Evolutionary conservation across 2,329 filamentous ascomycete species (phyloP), one percentile per base, ranked within the genome.

Genomic region (Gaeumannomyces sp.): DNA sequence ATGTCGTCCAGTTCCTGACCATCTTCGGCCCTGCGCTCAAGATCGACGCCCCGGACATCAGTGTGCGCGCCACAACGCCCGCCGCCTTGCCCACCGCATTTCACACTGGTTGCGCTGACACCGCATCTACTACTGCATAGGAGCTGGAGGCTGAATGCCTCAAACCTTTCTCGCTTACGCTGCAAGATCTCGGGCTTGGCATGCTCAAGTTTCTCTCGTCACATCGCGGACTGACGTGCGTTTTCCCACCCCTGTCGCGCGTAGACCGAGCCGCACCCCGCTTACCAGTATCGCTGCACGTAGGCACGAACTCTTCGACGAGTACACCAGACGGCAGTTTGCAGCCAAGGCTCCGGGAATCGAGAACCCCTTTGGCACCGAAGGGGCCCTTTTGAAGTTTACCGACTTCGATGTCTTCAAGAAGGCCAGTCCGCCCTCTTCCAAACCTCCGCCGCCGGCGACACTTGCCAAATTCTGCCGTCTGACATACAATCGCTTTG

Each of bases 121-220:
- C 66, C 31, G 61, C 60, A 56, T 62, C 25, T 50, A 27, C 25
- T 50, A 27, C 50, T 63, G 14, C 25, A n/a, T 29, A 98, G 95
- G 90, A 94, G 68, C 82, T 98, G 56, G 95, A 98, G 79, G 84
- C 84, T 61, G 93, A 97, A 79, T 97, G 93, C 73, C 80, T 98
- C 45, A 93, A 91, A 73, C 89, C 89, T 25, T 81, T 87, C 38
- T 96, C 93, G 1, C 84, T 86, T 59, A 84, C 89, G 68, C 82
- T 99, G 25, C 81, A 89, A 67, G 87, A 94, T 65, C 92, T 98
- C 70, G 94, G 92, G 50, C 83, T 99, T 60, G 87, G 90, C 64
- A 82, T 98, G 27, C 86, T 98, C 66, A 97, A 97, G 83, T 93
- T 90, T 74, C 89, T 97, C 62, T 97, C 95, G 38, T 97, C 93